phyloP scores from a whole-genome alignment of 2,329 filamentous ascomycete genomes.

The Paecilomyces fulvus region DNA sequence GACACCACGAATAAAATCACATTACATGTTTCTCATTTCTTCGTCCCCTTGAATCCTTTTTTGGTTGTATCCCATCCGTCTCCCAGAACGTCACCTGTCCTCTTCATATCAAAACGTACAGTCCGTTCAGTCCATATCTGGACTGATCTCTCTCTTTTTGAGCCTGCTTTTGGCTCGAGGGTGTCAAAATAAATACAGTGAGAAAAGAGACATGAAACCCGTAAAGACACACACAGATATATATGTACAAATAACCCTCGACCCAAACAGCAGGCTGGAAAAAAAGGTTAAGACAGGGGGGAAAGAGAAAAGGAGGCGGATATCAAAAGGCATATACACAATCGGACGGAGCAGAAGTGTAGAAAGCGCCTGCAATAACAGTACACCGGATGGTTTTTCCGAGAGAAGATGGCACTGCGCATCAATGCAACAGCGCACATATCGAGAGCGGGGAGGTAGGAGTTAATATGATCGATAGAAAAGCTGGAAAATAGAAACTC shows the following conservation, averaged over 20 bases:
- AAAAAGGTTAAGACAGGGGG: background rate
- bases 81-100: background rate
- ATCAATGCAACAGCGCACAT: background rate
- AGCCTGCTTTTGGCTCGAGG: background rate
- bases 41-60: background rate
- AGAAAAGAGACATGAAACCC: background rate
- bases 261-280: constrained; percentile 1
- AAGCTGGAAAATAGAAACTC: background rate
- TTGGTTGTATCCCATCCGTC: background rate
- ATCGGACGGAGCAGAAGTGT: background rate
- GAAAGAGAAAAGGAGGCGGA: background rate
- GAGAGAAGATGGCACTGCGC: background rate
- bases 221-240: background rate
- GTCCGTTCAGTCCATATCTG: background rate
- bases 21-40: background rate
- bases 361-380: background rate
- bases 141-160: background rate
- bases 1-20: background rate
- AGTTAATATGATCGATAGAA: background rate
- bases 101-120: background rate
- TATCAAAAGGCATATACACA: constrained; percentile 1
- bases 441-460: background rate
- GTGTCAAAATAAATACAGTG: constrained; percentile 1
- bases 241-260: background rate
- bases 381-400: background rate